These are phyloP conservation scores for Diaporthe citri DNA, from an alignment of 2,329 filamentous ascomycete species.

Conservation along the genomic window DNA sequence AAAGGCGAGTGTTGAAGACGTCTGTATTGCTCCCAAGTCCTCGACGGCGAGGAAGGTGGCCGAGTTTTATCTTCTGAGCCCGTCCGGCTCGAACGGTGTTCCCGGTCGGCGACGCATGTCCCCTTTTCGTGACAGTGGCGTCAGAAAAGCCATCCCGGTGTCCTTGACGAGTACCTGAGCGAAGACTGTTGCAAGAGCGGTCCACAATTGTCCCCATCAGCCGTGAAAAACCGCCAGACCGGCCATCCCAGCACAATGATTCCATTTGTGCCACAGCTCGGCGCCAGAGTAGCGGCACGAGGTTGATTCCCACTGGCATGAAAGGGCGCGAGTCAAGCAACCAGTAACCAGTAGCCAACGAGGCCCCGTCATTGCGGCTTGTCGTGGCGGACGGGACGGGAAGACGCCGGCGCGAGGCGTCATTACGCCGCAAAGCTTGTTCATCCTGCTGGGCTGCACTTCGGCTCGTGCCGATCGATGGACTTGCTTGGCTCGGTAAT, in stretches of 20 bases:
- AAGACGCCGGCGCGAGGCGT: background rate
- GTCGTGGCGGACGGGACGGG: background rate
- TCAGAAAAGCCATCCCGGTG: background rate
- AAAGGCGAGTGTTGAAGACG: background rate
- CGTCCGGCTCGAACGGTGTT: background rate
- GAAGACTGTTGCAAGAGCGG: background rate
- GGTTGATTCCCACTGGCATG: background rate
- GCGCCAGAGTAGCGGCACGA: background rate
- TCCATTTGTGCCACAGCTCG: background rate
- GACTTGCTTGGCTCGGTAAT: background rate
- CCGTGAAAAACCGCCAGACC: background rate
- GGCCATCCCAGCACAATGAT: background rate
- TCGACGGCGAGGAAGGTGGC: background rate
- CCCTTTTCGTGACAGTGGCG: conserved; percentile 5
- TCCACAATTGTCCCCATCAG: conserved; percentile 12
- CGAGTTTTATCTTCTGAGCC: conserved; percentile 2
- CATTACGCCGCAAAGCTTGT: background rate
- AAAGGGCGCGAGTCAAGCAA: conserved; percentile 2
- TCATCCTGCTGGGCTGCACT: background rate
- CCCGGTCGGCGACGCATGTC: background rate
- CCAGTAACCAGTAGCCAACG: no score
- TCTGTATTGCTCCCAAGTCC: background rate
- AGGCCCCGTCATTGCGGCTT: background rate
- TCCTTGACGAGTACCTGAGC: conserved; percentile 4
- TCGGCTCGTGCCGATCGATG: background rate